Conservation (phyloP, 768 basidiomycete species). For the Collybiopsis luxurians region DNA sequence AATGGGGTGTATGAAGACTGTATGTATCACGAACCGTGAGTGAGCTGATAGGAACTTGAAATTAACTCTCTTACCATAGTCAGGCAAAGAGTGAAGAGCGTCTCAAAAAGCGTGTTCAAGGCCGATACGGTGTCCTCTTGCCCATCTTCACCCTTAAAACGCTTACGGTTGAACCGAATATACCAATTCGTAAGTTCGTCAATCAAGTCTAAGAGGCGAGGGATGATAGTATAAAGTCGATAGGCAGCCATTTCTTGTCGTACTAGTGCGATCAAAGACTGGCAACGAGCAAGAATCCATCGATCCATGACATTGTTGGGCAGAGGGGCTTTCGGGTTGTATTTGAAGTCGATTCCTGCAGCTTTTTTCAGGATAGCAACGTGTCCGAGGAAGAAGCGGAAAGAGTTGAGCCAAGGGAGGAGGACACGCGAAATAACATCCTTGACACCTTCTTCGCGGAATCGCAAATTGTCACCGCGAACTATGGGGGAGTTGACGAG, state of each 20-base stretch:
- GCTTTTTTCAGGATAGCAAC: constrained; percentile 83
- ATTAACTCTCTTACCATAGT: constrained; percentile 94
- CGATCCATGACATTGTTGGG: constrained; percentile 97
- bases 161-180: constrained; percentile 95
- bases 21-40: too few relatives aligned
- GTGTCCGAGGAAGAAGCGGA: constrained; percentile 99
- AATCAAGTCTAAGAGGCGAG: constrained; percentile 86
- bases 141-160: constrained; percentile 94
- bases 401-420: constrained; percentile 96
- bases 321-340: constrained; percentile 81
- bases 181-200: constrained; percentile 99
- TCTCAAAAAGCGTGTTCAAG: constrained; percentile 94
- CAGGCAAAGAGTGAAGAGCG: constrained; percentile 88
- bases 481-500: constrained; percentile 99
- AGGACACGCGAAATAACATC: constrained; percentile 97
- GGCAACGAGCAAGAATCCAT: constrained; percentile 98
- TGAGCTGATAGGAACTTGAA: too few relatives aligned
- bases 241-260: constrained; percentile 96
- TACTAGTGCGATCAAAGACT: constrained; percentile 91
- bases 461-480: constrained; percentile 94
- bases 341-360: constrained; percentile 72
- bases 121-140: constrained; percentile 83
- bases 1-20: constrained; percentile 97
- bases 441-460: constrained; percentile 97
- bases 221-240: constrained; percentile 95